Base-by-base conservation (phyloP, 1,284 basidiomycete genomes). In the Sporisorium exsertum region DNA sequence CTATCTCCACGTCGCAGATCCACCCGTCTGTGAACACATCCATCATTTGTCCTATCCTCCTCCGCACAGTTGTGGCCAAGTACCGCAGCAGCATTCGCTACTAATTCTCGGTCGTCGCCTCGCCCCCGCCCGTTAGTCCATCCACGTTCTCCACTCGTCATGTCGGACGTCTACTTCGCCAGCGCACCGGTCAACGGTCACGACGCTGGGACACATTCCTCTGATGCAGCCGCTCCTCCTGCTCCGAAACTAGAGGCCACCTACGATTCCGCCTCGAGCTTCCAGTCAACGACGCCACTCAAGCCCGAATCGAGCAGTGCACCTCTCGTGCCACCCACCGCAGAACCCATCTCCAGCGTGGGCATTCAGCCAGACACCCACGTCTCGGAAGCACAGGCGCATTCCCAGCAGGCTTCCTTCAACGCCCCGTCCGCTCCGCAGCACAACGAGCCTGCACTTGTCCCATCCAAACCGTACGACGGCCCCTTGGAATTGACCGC, bases 401-500 rank as follows among this genome's bases (percentile, higher is more conserved):
- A 58, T 18, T 47, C 58, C 3, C 66, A 74, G 27, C 29, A 43
- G 12, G 37, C 37, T 9, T 26, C 29, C 20, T 33, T 42, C 8
- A 24, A 52, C 9, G n/a, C 65, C 9, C 37, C 58, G 2, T 59
- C 58, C n/a, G 64, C 55, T 9, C 26, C 62, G 33, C 59, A 57
- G 13, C 49, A 52, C 13, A 13, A 26, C 40, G 10, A 47, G 24
- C 26, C 47, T 24, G 27, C 58, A 32, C n/a, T 47, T 32, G 49
- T 35, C 22, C 58, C 63, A 5, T 26, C 47, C 33, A 73, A 64
- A 45, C 62, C 76, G 6, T 74, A 70, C 45, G 52, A 63, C 18
- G 72, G 67, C 32, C 67, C 71, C 29, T 68, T 81, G 46, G 70
- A 78, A 27, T 71, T 84, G 33, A 77, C 75, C 2, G 52, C 77